phyloP scores from a whole-genome alignment of 768 basidiomycete genomes.

The Lactarius evosmus region DNA sequence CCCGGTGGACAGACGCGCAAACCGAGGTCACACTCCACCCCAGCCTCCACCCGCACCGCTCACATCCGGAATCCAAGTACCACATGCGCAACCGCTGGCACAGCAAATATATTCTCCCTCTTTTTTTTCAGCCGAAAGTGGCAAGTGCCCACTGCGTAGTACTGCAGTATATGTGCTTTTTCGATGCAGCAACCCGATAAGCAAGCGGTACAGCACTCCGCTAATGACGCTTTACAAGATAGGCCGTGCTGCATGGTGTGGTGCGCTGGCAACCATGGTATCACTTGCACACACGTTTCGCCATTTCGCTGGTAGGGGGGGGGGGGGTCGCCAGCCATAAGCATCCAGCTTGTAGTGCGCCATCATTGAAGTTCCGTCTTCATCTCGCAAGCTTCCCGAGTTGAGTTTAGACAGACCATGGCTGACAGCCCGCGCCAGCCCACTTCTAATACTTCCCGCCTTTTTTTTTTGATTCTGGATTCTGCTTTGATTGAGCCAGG shows the following conservation, averaged over 20 bases:
- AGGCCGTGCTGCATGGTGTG: no score
- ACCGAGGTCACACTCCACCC: no score
- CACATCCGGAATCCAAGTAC: no score
- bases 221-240: no score
- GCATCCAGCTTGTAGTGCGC: background rate
- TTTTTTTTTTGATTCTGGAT: background rate
- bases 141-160: background rate
- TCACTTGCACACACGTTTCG: background rate
- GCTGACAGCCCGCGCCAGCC: background rate
- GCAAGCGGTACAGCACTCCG: background rate
- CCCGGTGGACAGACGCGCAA: background rate
- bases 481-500: background rate
- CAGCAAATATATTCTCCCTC: background rate
- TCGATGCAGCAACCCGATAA: background rate
- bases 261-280: background rate
- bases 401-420: background rate
- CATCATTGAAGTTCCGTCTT: background rate
- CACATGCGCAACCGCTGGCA: background rate
- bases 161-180: background rate
- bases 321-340: no score
- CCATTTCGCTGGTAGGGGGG: background rate
- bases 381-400: background rate
- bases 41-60: no score
- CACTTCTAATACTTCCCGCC: background rate
- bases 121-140: background rate